phyloP scores from a whole-genome alignment of 139 green algal genomes.

The Chlamydomonas sphaeroides region DNA sequence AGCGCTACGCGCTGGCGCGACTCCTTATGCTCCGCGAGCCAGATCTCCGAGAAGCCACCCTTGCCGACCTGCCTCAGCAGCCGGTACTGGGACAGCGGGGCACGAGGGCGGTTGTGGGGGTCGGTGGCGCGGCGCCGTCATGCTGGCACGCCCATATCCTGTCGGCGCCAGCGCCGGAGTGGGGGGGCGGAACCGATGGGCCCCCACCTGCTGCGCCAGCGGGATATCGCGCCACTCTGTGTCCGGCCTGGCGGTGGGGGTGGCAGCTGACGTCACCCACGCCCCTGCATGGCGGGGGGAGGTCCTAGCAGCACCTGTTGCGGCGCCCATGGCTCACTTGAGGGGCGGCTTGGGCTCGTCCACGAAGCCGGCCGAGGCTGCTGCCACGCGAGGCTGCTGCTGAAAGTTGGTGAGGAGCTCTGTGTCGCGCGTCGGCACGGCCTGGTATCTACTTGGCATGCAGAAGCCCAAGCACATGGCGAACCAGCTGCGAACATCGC shows the following conservation, averaged over 20 bases:
- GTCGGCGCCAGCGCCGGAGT: no score
- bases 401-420: neutral
- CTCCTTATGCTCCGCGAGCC: constrained; percentile 20
- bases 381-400: no score
- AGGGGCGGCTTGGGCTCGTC: neutral
- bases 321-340: no score
- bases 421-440: neutral
- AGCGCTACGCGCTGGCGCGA: constrained; percentile 30
- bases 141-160: no score
- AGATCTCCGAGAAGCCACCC: constrained; percentile 53
- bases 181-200: no score
- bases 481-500: neutral
- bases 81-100: constrained; percentile 29
- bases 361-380: no score
- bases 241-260: neutral
- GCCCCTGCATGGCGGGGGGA: neutral
- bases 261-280: no score
- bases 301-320: no score
- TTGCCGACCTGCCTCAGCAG: constrained; percentile 43
- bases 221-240: constrained; percentile 10
- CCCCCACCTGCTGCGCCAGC: no score
- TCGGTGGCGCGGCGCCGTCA: no score
- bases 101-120: no score
- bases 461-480: neutral
- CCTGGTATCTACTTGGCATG: neutral